Base-by-base conservation (phyloP, 768 basidiomycete genomes). In the Phylloporus sp. region DNA sequence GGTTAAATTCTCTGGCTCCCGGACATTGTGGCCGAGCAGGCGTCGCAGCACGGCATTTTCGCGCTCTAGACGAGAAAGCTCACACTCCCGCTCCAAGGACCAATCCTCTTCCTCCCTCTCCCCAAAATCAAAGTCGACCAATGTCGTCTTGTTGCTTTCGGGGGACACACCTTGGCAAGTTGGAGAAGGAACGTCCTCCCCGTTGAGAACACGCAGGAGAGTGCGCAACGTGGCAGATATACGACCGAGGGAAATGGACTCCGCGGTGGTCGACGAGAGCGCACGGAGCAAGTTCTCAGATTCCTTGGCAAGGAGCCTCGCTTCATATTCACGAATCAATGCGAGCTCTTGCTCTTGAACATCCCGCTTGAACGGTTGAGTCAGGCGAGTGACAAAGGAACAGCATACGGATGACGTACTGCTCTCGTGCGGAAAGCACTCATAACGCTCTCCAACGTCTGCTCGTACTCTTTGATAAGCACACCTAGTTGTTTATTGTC, bases 371-470 rank as follows among this genome's bases (percentile, higher is more conserved):
- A 43, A 15, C 15, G 28, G 45, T 26, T 28, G 23, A 22, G n/a
- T 45, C 45, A 23, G 38, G 13, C 31, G 46, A 43, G 15, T 18
- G 38, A 49, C 28, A 43, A 28, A 20, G 34, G 24, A n/a, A 18
- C 5, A 43, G 20, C n/a, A n/a, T 18, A 28, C 24, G 20, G 20
- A 38, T 50, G 44, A 82, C 91, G 53, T 68, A 97, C 95, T 28
- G 97, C 95, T 42, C 91, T 83, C 52, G 84, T 88, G 50, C 97
- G 79, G 72, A 99, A 99, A 26, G 72, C 62, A 77, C 85, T 81
- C 97, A 99, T 99, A 39, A 98, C 82, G 7, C 80, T 89, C 70
- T 99, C 97, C 28, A 99, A 73, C 1, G 95, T 97, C 64, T 91
- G 88, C 67, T 99, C 97, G 63, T 97, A 98, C 67, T 99, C 97